phyloP scores from a whole-genome alignment of 805 yeast species.

The Nakazawaea anatomiae region DNA sequence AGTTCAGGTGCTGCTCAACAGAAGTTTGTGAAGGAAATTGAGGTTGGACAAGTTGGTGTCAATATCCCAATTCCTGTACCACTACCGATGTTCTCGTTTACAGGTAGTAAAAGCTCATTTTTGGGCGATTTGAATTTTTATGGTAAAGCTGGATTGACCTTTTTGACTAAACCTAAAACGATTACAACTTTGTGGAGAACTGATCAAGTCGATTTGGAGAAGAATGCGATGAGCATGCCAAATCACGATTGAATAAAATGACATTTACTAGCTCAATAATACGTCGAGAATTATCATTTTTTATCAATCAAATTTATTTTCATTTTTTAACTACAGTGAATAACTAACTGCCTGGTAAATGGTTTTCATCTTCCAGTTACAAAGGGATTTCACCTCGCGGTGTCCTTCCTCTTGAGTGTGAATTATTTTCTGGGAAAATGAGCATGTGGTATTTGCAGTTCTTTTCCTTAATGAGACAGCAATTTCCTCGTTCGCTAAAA shows the following conservation, averaged over 20 bases:
- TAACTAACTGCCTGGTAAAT: too few species aligned
- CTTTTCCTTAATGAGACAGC: too few species aligned
- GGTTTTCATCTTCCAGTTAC: too few species aligned
- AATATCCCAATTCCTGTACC: conserved; percentile 81
- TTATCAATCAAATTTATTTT: too few species aligned
- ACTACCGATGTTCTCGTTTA: conserved; percentile 74
- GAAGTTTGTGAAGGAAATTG: conserved; percentile 61
- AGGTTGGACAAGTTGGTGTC: conserved; percentile 73
- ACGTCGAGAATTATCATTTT: too few species aligned
- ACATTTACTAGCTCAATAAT: too few species aligned
- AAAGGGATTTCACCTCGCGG: too few species aligned
- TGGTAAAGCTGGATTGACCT: conserved; percentile 69
- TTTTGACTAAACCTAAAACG: conserved; percentile 71
- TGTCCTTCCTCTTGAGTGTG: too few species aligned
- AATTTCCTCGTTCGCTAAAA: too few species aligned
- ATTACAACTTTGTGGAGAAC: conserved; percentile 65
- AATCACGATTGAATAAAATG: conserved; percentile 30
- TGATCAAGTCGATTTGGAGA: conserved; percentile 38
- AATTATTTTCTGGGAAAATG: too few species aligned
- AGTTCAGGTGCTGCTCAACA: conserved; percentile 65
- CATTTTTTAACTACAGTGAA: too few species aligned
- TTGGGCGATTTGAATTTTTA: conserved; percentile 76
- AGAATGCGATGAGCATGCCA: conserved; percentile 64
- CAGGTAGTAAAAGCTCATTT: conserved; percentile 72
- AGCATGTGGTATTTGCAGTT: too few species aligned